Conservation (phyloP, 805 yeast species). For the Starmerella etchellsii region DNA sequence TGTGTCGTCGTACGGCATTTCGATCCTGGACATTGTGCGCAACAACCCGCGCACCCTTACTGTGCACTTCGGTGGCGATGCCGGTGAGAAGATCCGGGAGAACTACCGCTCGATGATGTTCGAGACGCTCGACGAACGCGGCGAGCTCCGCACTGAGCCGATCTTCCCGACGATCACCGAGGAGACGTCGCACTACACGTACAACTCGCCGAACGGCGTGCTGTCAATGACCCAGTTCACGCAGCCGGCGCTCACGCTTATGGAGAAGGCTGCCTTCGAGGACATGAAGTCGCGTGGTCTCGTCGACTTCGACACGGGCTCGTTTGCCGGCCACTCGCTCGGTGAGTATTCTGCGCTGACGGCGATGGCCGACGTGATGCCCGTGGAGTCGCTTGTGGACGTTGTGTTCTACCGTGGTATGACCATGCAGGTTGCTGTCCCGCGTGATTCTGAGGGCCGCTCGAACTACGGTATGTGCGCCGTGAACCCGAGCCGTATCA, state of each 20-base stretch:
- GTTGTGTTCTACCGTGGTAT: slow-evolving; percentile 99
- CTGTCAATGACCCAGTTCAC: slow-evolving; percentile 97
- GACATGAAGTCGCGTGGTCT: slow-evolving; percentile 93
- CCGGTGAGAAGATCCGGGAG: slow-evolving; percentile 87
- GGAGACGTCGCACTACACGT: slow-evolving; percentile 70
- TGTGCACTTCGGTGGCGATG: slow-evolving; percentile 94
- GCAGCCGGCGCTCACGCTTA: slow-evolving; percentile 95
- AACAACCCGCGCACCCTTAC: slow-evolving; percentile 93
- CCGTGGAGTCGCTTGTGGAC: slow-evolving; percentile 91
- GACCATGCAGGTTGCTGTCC: slow-evolving; percentile 99
- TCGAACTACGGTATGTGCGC: slow-evolving; percentile 99
- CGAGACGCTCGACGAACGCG: slow-evolving; percentile 80
- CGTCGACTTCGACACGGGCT: slow-evolving; percentile 70
- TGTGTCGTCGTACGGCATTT: slow-evolving; percentile 88
- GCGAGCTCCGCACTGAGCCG: slow-evolving; percentile 76
- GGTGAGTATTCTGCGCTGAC: slow-evolving; percentile 98
- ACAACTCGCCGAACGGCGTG: slow-evolving; percentile 86
- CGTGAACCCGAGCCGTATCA: slow-evolving; percentile 88
- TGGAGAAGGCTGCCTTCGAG: slow-evolving; percentile 98
- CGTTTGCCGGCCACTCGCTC: slow-evolving; percentile 98
- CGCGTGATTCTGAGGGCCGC: slow-evolving; percentile 88
- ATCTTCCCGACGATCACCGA: slow-evolving; percentile 86
- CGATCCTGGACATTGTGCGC: slow-evolving; percentile 86
- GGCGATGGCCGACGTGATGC: slow-evolving; percentile 96
- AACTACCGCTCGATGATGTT: slow-evolving; percentile 96